A percentile compares a stretch with the other conserved stretches of the same genome.
These are phyloP conservation scores for Penicillium angulare DNA, from an alignment of 495 filamentous ascomycete species.

Conservation along the genomic window DNA sequence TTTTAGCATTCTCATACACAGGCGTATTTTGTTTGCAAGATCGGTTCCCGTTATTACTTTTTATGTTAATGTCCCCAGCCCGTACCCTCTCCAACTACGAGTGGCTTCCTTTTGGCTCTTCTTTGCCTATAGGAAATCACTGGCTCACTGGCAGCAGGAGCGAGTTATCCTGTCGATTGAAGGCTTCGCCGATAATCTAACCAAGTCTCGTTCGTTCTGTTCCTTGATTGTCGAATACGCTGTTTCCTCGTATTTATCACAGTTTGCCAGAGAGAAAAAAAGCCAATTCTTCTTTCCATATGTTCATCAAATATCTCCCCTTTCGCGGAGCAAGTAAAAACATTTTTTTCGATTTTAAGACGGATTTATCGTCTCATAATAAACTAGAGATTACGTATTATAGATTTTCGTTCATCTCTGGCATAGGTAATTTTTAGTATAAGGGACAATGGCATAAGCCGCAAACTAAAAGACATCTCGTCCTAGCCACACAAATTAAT, in stretches of 20 bases:
- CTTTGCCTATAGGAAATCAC: slow-evolving; percentile 10
- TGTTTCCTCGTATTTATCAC: slow-evolving; percentile 16
- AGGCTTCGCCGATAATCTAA: neutral
- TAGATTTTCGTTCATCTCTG: no score
- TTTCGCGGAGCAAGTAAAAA: no score
- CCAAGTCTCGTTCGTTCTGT: slow-evolving; percentile 11
- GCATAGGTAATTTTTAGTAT: no score
- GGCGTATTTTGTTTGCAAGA: slow-evolving; percentile 43
- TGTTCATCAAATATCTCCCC: no score
- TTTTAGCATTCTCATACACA: slow-evolving; percentile 48
- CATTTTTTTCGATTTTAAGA: no score
- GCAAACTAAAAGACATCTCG: no score
- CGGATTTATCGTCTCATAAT: no score
- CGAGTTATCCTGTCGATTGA: no score
- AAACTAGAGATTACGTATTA: no score
- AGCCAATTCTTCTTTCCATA: neutral
- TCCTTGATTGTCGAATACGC: slow-evolving; percentile 14
- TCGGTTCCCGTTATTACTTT: slow-evolving; percentile 25
- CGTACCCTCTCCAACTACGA: slow-evolving; percentile 3
- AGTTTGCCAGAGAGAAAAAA: slow-evolving; percentile 25
- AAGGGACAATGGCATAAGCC: no score
- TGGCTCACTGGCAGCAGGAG: slow-evolving; percentile 14
- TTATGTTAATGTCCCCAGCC: slow-evolving; percentile 29
- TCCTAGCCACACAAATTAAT: no score
- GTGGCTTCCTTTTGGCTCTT: slow-evolving; percentile 12